Evolutionary conservation across 495 filamentous ascomycete genomes (phyloP).

Genomic region (Tirmania nivea): DNA sequence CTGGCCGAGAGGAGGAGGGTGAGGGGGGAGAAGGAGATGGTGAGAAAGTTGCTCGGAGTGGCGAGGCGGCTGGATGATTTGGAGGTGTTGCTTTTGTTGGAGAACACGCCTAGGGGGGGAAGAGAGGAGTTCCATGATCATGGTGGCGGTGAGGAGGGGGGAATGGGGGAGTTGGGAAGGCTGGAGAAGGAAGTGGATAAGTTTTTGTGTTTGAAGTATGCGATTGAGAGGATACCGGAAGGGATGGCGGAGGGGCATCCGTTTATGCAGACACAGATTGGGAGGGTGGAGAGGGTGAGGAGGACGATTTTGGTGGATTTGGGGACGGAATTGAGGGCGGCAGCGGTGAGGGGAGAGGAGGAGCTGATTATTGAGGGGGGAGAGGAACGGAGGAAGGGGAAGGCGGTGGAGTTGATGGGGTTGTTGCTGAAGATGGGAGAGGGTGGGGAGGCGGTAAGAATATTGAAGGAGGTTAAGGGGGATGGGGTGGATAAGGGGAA

Average conservation of each 20-base stretch:
- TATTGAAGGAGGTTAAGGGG: slow-evolving; percentile 31
- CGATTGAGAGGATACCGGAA: slow-evolving; percentile 22
- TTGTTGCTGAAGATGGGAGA: no score
- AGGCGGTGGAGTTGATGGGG: no score
- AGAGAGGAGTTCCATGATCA: slow-evolving; percentile 15
- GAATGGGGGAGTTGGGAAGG: slow-evolving; percentile 21
- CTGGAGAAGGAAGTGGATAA: slow-evolving; percentile 25
- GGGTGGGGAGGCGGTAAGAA: slow-evolving; percentile 49
- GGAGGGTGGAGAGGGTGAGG: slow-evolving; percentile 36
- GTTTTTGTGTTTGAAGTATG: slow-evolving; percentile 14
- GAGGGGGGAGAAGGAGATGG: slow-evolving; percentile 31
- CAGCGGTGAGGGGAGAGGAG: slow-evolving; percentile 28
- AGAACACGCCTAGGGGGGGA: slow-evolving; percentile 15
- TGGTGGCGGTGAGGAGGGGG: slow-evolving; percentile 9
- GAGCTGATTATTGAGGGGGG: not conserved
- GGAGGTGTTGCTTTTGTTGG: slow-evolving; percentile 46
- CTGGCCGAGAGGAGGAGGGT: slow-evolving; percentile 34
- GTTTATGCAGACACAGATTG: slow-evolving; percentile 37
- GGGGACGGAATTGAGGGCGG: slow-evolving; percentile 51
- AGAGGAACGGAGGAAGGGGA: slow-evolving; percentile 27
- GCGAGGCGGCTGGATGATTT: slow-evolving; percentile 50
- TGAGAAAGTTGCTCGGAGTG: slow-evolving; percentile 46
- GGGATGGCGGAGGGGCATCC: slow-evolving; percentile 35
- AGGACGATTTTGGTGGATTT: slow-evolving; percentile 73
- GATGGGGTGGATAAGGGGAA: not conserved